Base-by-base conservation (phyloP, 2,329 filamentous ascomycete species). In the Xylariaceae sp. region DNA sequence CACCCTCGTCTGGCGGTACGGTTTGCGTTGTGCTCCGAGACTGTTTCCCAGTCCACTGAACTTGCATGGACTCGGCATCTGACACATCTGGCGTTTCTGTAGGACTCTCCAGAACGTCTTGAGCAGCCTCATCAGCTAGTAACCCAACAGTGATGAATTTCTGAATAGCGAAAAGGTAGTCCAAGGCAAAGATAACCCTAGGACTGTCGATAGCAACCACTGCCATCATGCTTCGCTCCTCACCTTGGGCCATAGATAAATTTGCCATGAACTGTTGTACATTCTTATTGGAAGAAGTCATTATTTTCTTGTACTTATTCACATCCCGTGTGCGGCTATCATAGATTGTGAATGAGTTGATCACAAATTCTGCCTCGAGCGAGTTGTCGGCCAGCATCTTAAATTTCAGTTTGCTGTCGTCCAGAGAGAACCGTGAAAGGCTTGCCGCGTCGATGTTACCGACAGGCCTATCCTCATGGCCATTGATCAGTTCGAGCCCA, bases 181-280 rank as follows among this genome's bases (percentile, higher is more conserved):
- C 95, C 26, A 99, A 79, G 0, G 96, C 94, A 71, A 99, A 91
- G 56, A 99, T 98, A 53, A 99, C 86, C 3, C 92, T 85, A 2
- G 95, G 95, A 66, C 95, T 99, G 69, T 99, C 95, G 60, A 99
- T 87, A 0, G 93, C 96, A 55, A 97, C 85, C 74, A 99, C 90
- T 1, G 91, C 92, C 68, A 98, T 96, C 53, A 98, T 75, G 71
- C 87, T 91, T 58, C 87, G 86, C 36, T 96, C 89, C 29, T 87
- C 79, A 3, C 92, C 92, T 14, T 92, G 91, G 0, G 93, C 92
- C 75, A 99, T 96, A 0, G 93, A 96, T 3, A 99, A 79, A 71
- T 90, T 97, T 16, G 95, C 95, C 95, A 99, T 99, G 69, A 99
- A 93, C 67, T 99, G 96, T 73, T 98, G 93, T 41, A 95, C 92